Conservation (phyloP, 345 rosid genomes). For the Syzygium aromaticum region DNA sequence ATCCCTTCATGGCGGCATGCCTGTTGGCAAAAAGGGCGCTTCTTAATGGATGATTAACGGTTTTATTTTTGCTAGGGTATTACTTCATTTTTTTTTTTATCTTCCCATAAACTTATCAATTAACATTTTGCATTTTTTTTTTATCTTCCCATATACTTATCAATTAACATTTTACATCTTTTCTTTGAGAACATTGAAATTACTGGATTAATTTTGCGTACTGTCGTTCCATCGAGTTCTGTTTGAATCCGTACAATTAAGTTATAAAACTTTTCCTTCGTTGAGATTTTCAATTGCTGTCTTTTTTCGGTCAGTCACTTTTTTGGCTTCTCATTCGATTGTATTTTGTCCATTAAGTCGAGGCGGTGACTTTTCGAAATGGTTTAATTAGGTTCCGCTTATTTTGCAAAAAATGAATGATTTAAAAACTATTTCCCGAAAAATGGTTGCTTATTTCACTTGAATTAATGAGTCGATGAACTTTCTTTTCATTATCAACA, state of each 20-base stretch:
- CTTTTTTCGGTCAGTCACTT: neutral
- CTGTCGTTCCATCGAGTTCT: neutral
- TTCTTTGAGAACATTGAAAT: no score
- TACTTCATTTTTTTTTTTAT: neutral
- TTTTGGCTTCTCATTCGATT: neutral
- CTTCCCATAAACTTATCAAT: neutral
- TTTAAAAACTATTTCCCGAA: no score
- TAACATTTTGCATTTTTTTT: neutral
- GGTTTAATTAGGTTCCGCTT: neutral
- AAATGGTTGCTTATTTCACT: no score
- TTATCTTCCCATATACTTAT: neutral
- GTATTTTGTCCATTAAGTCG: neutral
- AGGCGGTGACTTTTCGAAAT: neutral
- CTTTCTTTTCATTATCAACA: no score
- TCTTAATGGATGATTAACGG: neutral
- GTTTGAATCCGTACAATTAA: neutral
- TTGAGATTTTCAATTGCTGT: neutral
- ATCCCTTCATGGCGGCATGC: no score
- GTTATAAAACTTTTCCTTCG: neutral
- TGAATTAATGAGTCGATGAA: no score
- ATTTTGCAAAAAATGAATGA: no score
- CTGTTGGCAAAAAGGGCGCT: no score
- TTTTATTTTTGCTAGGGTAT: neutral
- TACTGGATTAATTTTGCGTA: neutral
- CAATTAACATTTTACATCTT: neutral